A percentile compares a stretch with the other conserved stretches of the same genome.
Conservation (phyloP, 1,139 yeast genomes). For the Taphrina pruni region DNA sequence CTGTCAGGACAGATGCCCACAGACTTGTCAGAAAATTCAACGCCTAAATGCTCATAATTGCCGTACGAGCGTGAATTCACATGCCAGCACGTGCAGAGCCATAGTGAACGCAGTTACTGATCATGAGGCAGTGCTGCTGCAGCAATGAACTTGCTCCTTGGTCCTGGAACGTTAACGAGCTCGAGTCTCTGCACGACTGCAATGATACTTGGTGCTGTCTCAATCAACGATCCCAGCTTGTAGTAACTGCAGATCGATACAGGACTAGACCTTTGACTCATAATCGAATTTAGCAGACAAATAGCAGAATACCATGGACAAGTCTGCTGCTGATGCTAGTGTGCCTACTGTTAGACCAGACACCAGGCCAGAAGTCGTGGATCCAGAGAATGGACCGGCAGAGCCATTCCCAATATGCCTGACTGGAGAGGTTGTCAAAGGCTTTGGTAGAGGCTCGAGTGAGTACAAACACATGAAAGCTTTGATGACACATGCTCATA, state of each 20-base stretch:
- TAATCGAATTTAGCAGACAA: neutral
- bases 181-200: too few relatives aligned
- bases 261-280: neutral
- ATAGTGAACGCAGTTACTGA: neutral
- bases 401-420: conserved; percentile 42
- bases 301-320: neutral
- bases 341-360: conserved; percentile 27
- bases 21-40: too few relatives aligned
- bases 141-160: too few relatives aligned
- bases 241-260: too few relatives aligned
- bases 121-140: too few relatives aligned
- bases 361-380: conserved; percentile 52
- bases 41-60: neutral
- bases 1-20: too few relatives aligned
- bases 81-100: conserved; percentile 12
- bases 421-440: conserved; percentile 64
- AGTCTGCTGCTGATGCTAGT: conserved; percentile 2
- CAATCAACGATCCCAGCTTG: too few relatives aligned
- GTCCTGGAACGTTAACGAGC: too few relatives aligned
- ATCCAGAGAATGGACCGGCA: conserved; percentile 30
- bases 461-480: conserved; percentile 72
- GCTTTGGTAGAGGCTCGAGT: conserved; percentile 97
- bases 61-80: neutral
- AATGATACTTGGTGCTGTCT: too few relatives aligned
- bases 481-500: neutral